Percentiles rank a stretch among this genome's conserved stretches.
Conservation (phyloP, 164 flowering plant species). For the Chloranthus sessilifolius region DNA sequence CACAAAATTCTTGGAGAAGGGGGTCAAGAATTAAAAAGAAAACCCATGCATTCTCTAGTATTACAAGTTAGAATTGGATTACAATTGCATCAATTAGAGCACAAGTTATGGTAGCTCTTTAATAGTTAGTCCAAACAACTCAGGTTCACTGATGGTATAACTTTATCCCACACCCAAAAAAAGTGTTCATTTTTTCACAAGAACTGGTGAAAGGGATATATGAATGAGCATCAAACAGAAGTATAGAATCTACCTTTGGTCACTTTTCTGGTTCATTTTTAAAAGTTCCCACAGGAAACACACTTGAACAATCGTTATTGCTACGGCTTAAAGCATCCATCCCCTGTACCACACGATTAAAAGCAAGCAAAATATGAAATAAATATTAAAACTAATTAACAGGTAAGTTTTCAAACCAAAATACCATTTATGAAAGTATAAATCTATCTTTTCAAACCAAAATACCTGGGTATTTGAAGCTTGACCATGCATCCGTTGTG, state of each 20-base stretch:
- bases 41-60: no score
- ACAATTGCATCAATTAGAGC: no score
- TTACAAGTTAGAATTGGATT: no score
- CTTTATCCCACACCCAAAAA: slow-evolving; percentile 1
- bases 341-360: slow-evolving; percentile 22
- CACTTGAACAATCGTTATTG: slow-evolving; percentile 38
- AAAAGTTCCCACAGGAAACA: slow-evolving; percentile 49
- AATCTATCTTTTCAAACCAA: not conserved
- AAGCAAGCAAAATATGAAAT: not conserved
- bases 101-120: no score
- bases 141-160: no score
- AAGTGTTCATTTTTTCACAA: not conserved
- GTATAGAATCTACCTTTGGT: slow-evolving; percentile 6
- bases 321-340: slow-evolving; percentile 28
- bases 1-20: no score
- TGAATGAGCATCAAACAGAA: not conserved
- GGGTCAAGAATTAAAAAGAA: no score
- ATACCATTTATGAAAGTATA: not conserved
- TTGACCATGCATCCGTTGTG: slow-evolving; percentile 51
- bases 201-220: not conserved
- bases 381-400: not conserved
- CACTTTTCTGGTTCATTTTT: slow-evolving; percentile 25
- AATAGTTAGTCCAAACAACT: no score
- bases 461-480: slow-evolving; percentile 60
- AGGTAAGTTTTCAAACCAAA: not conserved